Evolutionary conservation across 768 basidiomycete genomes (phyloP), one percentile per base, ranked within the genome.

Genomic region (Rhizopogon vinicolor): DNA sequence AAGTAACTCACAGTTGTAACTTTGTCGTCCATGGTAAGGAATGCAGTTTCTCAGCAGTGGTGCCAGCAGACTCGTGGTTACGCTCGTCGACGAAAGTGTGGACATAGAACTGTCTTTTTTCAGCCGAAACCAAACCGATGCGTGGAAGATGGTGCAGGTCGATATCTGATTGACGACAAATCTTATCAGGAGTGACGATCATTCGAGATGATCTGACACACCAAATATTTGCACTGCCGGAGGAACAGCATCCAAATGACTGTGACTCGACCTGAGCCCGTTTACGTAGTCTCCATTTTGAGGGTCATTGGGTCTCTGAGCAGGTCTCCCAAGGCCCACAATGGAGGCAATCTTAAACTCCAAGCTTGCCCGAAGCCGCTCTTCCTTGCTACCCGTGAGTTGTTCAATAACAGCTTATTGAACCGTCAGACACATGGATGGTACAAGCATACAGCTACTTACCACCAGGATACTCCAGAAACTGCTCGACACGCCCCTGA

Each of bases 41-140:
- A 39, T 49, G 25, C 13, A 13, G 5, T 29, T 53, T 56, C 19
- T 37, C 33, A 33, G 46, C 18, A 14, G 33, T 16, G 16, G 46
- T 42, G 25, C 25, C 25, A 25, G 3, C 25, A 12, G 48, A 40
- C 50, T 18, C 44, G 35, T 51, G 41, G 14, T 31, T 16, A 35
- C n/a, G 22, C 0, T n/a, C 46, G 29, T 58, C 54, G 31, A 55
- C 25, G 28, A 10, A 44, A 25, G 50, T 14, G 1, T 55, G 41
- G 40, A 58, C 41, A 22, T 55, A 58, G 46, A 55, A 58, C 29
- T 13, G 10, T 37, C 46, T 35, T 42, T 55, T 25, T 28, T 58
- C 33, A n/a, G 13, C 18, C 14, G 48, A 37, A 37, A 37, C 42
- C 41, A 33, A 55, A 28, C 42, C 39, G 4, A 56, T 45, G 12